Evolutionary conservation across 2,329 filamentous ascomycete genomes (phyloP).

Genomic region (Neophaeococcomyces mojaviensis): DNA sequence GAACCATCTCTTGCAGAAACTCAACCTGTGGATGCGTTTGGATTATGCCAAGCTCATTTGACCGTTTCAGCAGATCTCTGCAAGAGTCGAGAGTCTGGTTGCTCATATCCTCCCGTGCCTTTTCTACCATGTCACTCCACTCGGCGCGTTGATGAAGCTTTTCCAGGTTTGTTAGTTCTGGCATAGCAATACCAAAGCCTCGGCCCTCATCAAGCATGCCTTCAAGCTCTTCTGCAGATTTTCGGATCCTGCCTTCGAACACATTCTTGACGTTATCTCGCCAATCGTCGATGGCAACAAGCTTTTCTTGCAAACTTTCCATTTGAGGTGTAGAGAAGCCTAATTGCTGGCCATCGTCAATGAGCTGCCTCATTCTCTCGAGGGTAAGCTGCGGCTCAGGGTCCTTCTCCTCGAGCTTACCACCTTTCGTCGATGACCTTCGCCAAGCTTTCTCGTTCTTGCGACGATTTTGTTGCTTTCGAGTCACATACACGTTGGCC

Average conservation of each 20-base stretch:
- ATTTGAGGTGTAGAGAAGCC: constrained; percentile 94
- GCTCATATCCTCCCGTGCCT: constrained; percentile 54
- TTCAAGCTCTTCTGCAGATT: constrained; percentile 68
- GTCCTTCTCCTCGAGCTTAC: constrained; percentile 76
- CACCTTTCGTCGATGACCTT: constrained; percentile 60
- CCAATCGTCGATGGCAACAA: constrained; percentile 76
- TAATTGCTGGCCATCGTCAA: constrained; percentile 74
- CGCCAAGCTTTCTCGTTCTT: constrained; percentile 89
- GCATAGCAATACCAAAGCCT: constrained; percentile 82
- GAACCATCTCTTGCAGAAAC: constrained; percentile 67
- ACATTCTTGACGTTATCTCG: constrained; percentile 66
- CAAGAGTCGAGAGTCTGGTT: constrained; percentile 72
- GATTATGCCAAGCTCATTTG: constrained; percentile 67
- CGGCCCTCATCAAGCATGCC: constrained; percentile 85
- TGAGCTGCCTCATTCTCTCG: constrained; percentile 76
- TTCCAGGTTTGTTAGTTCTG: constrained; percentile 76
- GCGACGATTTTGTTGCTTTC: constrained; percentile 93
- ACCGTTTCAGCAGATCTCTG: constrained; percentile 67
- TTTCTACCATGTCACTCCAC: constrained; percentile 74
- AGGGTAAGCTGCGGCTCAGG: constrained; percentile 74
- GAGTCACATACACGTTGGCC: constrained; percentile 88
- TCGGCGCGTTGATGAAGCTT: constrained; percentile 74
- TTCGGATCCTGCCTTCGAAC: constrained; percentile 57
- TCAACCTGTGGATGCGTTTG: constrained; percentile 72
- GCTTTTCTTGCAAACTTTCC: constrained; percentile 72